Percentiles rank a stretch among this genome's conserved stretches.
Evolutionary conservation across 2,329 filamentous ascomycete species (phyloP).

Genomic region (Xylaria sp.): DNA sequence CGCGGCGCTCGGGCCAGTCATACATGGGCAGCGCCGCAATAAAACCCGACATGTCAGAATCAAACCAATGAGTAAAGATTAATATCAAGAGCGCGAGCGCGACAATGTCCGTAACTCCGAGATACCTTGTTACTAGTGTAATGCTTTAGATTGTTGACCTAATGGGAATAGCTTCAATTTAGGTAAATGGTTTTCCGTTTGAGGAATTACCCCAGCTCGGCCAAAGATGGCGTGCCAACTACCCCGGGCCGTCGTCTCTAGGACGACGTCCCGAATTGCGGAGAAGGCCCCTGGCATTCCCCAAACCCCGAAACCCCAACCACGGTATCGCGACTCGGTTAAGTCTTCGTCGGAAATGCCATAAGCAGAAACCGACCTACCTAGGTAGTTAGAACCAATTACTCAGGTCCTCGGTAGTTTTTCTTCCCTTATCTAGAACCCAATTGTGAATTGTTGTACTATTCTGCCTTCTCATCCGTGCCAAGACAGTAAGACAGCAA

Average conservation of each 20-base stretch:
- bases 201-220: slow-evolving; percentile 10
- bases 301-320: slow-evolving; percentile 9
- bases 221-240: slow-evolving; percentile 24
- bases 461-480: not conserved
- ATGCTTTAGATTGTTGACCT: not conserved
- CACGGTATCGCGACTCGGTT: slow-evolving; percentile 22
- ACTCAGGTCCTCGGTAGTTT: not conserved
- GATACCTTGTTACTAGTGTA: not conserved
- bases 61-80: not conserved
- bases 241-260: not conserved
- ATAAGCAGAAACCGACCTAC: not conserved
- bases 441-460: not conserved
- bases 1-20: slow-evolving; percentile 36
- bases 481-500: slow-evolving; percentile 21
- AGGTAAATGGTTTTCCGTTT: too few species aligned
- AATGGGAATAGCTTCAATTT: not conserved
- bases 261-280: slow-evolving; percentile 1
- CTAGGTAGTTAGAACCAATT: not conserved
- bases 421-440: not conserved
- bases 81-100: not conserved
- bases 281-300: not conserved
- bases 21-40: slow-evolving; percentile 38
- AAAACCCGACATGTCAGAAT: slow-evolving; percentile 18
- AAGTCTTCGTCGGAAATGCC: not conserved
- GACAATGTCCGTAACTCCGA: not conserved